These are phyloP conservation scores for Tolypocladium ovalisporum DNA, from an alignment of 2,329 filamentous ascomycete genomes.

Conservation along the genomic window DNA sequence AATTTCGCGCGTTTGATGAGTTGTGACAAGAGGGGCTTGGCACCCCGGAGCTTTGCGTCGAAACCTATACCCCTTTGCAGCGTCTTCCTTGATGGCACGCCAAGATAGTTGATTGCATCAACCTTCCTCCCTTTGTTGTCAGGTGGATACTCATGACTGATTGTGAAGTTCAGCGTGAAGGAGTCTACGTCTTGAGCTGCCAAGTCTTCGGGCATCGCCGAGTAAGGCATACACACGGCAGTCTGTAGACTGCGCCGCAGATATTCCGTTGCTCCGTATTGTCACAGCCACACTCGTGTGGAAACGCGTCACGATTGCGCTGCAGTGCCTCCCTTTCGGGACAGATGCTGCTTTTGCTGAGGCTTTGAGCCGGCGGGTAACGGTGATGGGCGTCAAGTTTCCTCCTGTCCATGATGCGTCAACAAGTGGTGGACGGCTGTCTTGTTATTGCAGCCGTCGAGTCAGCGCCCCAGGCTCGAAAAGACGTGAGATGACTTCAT, in stretches of 20 bases:
- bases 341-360: not conserved
- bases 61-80: not conserved
- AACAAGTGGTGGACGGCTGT: not conserved
- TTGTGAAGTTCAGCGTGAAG: not conserved
- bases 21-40: constrained; percentile 18
- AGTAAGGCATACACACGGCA: not conserved
- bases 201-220: not conserved
- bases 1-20: constrained; percentile 34
- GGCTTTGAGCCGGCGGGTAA: not conserved
- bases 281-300: no score
- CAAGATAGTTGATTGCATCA: not conserved
- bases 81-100: not conserved
- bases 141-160: no score
- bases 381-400: not conserved
- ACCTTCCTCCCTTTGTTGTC: no score
- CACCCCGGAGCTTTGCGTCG: not conserved
- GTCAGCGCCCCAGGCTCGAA: not conserved
- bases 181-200: not conserved
- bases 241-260: no score
- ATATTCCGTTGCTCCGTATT: no score
- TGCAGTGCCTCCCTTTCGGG: not conserved
- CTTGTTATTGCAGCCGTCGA: not conserved
- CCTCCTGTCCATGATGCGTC: not conserved
- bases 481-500: not conserved
- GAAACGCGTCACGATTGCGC: not conserved